phyloP scores from a whole-genome alignment of 2,329 filamentous ascomycete genomes.

The Colletotrichum tabaci region DNA sequence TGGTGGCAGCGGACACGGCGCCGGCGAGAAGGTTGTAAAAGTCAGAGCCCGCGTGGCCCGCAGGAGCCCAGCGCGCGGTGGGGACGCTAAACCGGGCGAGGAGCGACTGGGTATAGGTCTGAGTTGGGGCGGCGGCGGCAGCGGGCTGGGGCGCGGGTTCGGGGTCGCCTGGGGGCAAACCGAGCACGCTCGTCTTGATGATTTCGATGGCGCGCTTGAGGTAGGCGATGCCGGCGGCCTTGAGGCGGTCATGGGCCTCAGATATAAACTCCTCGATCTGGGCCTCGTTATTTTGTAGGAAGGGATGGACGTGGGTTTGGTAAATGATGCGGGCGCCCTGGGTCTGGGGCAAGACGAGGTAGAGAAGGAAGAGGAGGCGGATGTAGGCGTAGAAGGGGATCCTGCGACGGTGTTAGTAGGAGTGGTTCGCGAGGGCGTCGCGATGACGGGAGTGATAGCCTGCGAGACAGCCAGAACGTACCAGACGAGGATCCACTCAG shows the following conservation, averaged over 20 bases:
- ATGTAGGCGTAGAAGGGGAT: conserved; percentile 95
- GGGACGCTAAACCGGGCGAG: conserved; percentile 91
- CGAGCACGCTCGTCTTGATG: conserved; percentile 83
- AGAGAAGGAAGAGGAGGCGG: conserved; percentile 88
- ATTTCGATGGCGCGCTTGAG: conserved; percentile 79
- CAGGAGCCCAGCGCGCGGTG: conserved; percentile 70
- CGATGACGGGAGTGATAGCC: background rate
- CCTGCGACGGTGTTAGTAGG: conserved; percentile 59
- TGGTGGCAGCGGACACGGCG: conserved; percentile 76
- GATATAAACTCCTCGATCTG: conserved; percentile 94
- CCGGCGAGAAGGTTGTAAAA: conserved; percentile 84
- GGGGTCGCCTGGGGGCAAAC: conserved; percentile 73
- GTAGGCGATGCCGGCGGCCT: conserved; percentile 82
- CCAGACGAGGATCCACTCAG: conserved; percentile 89
- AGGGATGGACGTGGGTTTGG: conserved; percentile 87
- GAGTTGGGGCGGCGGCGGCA: conserved; percentile 58
- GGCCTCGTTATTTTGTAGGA: conserved; percentile 87
- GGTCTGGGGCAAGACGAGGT: conserved; percentile 97
- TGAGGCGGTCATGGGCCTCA: conserved; percentile 82
- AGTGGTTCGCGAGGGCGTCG: background rate
- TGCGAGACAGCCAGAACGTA: conserved; percentile 52
- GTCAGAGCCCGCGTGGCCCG: conserved; percentile 69
- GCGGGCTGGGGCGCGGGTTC: conserved; percentile 57
- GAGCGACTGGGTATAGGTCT: conserved; percentile 83
- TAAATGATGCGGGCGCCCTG: conserved; percentile 92